Percentiles rank a stretch among this genome's conserved stretches.
phyloP scores from a whole-genome alignment of 2,329 filamentous ascomycete genomes.

The Penicillium capsulatum region DNA sequence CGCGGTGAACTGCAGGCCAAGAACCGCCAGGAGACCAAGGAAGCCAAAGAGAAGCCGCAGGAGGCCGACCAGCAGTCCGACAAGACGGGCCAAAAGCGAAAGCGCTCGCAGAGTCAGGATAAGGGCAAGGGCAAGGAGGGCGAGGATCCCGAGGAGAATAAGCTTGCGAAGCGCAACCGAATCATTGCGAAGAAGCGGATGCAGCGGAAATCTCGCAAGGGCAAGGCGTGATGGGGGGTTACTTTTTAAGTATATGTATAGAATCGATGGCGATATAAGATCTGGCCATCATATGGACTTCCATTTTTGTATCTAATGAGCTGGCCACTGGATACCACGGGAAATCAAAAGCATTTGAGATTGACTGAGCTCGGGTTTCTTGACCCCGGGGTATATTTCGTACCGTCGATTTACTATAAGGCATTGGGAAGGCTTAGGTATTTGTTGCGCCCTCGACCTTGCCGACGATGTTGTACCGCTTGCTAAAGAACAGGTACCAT shows the following conservation, averaged over 20 bases:
- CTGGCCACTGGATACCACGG: slow-evolving; percentile 12
- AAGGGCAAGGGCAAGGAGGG: slow-evolving; percentile 19
- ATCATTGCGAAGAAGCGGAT: slow-evolving; percentile 83
- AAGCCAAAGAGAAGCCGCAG: slow-evolving; percentile 12
- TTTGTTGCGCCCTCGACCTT: slow-evolving; percentile 42
- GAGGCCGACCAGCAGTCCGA: slow-evolving; percentile 28
- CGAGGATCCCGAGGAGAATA: slow-evolving; percentile 47
- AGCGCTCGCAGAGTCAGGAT: slow-evolving; percentile 25
- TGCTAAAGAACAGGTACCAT: slow-evolving; percentile 95
- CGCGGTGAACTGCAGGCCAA: slow-evolving; percentile 46
- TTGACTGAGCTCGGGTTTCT: slow-evolving; percentile 2
- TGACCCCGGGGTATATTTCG: slow-evolving; percentile 9
- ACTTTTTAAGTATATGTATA: slow-evolving; percentile 15
- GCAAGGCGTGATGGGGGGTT: slow-evolving; percentile 28
- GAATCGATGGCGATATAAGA: slow-evolving; percentile 4
- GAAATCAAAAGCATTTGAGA: slow-evolving; percentile 24
- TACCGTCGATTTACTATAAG: neutral
- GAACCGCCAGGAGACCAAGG: slow-evolving; percentile 22
- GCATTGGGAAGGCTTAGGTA: slow-evolving; percentile 17
- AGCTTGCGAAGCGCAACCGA: slow-evolving; percentile 61
- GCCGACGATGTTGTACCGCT: slow-evolving; percentile 78
- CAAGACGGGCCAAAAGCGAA: slow-evolving; percentile 31
- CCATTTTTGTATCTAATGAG: slow-evolving; percentile 16
- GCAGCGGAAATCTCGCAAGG: slow-evolving; percentile 62
- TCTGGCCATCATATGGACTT: too few species aligned